A percentile compares a stretch with the other conserved stretches of the same genome.
Conservation (phyloP, 352 stramenopile species). For the Pythium graminicola region DNA sequence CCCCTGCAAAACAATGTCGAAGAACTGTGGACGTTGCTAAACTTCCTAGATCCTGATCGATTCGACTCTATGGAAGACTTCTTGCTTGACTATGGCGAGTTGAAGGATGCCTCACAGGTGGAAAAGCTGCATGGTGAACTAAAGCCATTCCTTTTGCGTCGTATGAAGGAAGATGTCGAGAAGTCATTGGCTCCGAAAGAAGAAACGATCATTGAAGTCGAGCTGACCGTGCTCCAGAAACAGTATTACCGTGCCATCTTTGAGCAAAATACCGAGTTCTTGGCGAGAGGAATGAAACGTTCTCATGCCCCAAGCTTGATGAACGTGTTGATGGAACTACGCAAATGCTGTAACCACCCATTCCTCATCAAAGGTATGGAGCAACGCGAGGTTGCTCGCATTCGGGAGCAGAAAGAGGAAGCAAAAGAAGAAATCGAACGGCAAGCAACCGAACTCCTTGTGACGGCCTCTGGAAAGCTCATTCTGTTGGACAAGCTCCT, state of each 20-base stretch:
- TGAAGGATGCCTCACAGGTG: slow-evolving; percentile 84
- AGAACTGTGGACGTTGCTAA: slow-evolving; percentile 99
- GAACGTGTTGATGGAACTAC: slow-evolving; percentile 91
- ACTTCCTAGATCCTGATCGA: slow-evolving; percentile 94
- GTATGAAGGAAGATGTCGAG: slow-evolving; percentile 88
- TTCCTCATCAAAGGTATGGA: slow-evolving; percentile 93
- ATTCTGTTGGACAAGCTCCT: slow-evolving; percentile 99
- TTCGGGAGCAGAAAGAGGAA: slow-evolving; percentile 51
- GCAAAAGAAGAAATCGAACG: slow-evolving; percentile 65
- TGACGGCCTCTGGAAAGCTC: slow-evolving; percentile 98
- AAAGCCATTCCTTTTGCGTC: slow-evolving; percentile 83
- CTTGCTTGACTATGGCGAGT: slow-evolving; percentile 87
- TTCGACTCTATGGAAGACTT: slow-evolving; percentile 94
- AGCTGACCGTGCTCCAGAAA: slow-evolving; percentile 87
- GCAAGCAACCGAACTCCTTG: slow-evolving; percentile 90
- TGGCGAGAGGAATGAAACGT: slow-evolving; percentile 73
- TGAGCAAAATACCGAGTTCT: slow-evolving; percentile 93
- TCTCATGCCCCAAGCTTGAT: slow-evolving; percentile 87
- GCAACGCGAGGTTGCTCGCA: slow-evolving; percentile 62
- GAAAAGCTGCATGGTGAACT: slow-evolving; percentile 86
- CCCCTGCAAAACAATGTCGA: slow-evolving; percentile 97
- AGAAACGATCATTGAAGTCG: slow-evolving; percentile 88
- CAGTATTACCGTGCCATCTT: slow-evolving; percentile 92
- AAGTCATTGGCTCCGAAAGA: slow-evolving; percentile 85
- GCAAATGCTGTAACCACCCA: slow-evolving; percentile 89